Conservation (phyloP, 495 filamentous ascomycete species). For the Hamigera avellanea region DNA sequence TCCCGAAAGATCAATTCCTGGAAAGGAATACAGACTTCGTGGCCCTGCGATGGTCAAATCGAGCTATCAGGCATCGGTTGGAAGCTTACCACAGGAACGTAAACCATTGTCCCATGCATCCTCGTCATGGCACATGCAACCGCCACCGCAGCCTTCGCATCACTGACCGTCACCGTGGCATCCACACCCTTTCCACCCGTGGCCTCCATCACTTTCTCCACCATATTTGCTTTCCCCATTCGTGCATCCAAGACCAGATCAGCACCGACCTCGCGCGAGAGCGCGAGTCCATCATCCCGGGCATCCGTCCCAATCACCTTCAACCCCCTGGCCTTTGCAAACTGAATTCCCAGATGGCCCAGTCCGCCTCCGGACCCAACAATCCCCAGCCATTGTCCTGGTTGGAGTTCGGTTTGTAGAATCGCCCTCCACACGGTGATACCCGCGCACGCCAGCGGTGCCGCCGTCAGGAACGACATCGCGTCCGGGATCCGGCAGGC, state of each 20-base stretch:
- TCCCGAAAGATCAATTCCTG: slow-evolving; percentile 43
- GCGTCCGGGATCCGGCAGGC: slow-evolving; percentile 32
- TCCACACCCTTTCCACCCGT: slow-evolving; percentile 37
- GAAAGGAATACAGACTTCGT: slow-evolving; percentile 41
- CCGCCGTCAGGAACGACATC: slow-evolving; percentile 36
- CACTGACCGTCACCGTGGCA: slow-evolving; percentile 33
- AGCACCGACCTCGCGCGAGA: slow-evolving; percentile 22
- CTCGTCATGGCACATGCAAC: slow-evolving; percentile 32
- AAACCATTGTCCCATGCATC: slow-evolving; percentile 42
- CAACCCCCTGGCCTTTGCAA: slow-evolving; percentile 40
- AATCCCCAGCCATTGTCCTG: slow-evolving; percentile 40
- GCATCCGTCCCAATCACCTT: slow-evolving; percentile 44
- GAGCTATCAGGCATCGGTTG: too few species aligned
- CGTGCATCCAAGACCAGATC: slow-evolving; percentile 42
- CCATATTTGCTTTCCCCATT: slow-evolving; percentile 28
- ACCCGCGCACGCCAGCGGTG: slow-evolving; percentile 47
- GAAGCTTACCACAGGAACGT: slow-evolving; percentile 20
- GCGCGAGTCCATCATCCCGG: slow-evolving; percentile 37
- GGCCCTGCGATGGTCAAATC: slow-evolving; percentile 33
- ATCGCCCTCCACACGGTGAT: slow-evolving; percentile 41
- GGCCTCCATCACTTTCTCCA: slow-evolving; percentile 27
- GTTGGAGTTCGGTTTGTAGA: slow-evolving; percentile 26
- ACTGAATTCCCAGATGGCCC: slow-evolving; percentile 43
- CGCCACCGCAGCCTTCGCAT: slow-evolving; percentile 15
- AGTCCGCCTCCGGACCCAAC: slow-evolving; percentile 48